A percentile compares a stretch with the other conserved stretches of the same genome.
Evolutionary conservation across 768 basidiomycete genomes (phyloP).

Genomic region (Rhodocollybia butyracea): DNA sequence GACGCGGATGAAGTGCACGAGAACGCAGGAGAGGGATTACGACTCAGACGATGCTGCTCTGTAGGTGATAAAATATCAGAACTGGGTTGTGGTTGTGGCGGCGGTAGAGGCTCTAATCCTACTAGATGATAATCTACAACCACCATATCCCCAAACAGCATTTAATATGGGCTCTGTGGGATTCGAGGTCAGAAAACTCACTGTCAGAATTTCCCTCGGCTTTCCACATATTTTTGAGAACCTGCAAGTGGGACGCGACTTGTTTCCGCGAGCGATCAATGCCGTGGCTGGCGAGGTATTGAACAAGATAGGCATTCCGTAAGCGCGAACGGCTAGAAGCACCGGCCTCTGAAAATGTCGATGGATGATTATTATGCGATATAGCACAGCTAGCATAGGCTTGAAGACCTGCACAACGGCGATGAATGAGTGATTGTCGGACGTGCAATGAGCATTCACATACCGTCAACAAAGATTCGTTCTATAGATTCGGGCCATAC

Average conservation of each 20-base stretch:
- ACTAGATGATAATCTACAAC: slow-evolving; percentile 7
- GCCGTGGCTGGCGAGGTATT: slow-evolving; percentile 67
- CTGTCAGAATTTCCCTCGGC: slow-evolving; percentile 54
- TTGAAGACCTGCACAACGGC: slow-evolving; percentile 63
- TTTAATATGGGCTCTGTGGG: not conserved
- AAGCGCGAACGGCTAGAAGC: slow-evolving; percentile 66
- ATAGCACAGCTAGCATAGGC: slow-evolving; percentile 81
- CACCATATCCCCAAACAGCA: not conserved
- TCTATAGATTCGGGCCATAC: slow-evolving; percentile 84
- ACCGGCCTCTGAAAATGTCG: not conserved
- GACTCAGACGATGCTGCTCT: not conserved
- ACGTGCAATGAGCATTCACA: slow-evolving; percentile 6
- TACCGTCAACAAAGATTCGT: slow-evolving; percentile 74
- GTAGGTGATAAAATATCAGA: too few relatives aligned
- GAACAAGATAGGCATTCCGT: slow-evolving; percentile 85
- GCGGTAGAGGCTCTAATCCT: not conserved
- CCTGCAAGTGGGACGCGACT: slow-evolving; percentile 87
- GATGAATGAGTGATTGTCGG: slow-evolving; percentile 5
- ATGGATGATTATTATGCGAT: slow-evolving; percentile 47
- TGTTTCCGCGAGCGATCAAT: slow-evolving; percentile 81
- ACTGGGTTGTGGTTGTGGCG: not conserved
- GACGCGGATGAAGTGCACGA: slow-evolving; percentile 46
- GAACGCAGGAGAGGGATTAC: slow-evolving; percentile 25
- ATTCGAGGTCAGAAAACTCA: slow-evolving; percentile 22
- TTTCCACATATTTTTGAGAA: slow-evolving; percentile 86